A percentile compares a stretch with the other conserved stretches of the same genome.
phyloP scores from a whole-genome alignment of 768 basidiomycete genomes.

The Cantharellus anzutake region DNA sequence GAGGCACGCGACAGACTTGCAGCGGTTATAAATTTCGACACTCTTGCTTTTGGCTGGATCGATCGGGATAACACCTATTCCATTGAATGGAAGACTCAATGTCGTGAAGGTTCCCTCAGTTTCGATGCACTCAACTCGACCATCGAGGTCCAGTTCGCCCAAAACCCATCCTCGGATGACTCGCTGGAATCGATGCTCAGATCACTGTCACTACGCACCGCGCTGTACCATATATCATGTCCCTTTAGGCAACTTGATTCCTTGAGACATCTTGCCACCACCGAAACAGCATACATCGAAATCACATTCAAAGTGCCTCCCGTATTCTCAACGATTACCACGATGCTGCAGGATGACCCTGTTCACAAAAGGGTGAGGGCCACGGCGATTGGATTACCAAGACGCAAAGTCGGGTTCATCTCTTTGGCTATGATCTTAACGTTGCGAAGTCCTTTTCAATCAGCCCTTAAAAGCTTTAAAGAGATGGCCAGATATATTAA shows the following conservation, averaged over 20 bases:
- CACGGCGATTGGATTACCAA: not conserved
- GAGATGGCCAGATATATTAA: slow-evolving; percentile 1
- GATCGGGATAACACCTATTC: slow-evolving; percentile 5
- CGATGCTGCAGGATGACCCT: not conserved
- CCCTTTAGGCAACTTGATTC: not conserved
- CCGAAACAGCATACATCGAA: not conserved
- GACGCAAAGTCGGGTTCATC: not conserved
- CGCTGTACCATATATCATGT: not conserved
- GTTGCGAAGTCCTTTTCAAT: not conserved
- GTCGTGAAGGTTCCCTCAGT: not conserved
- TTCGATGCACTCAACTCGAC: not conserved
- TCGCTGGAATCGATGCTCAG: not conserved
- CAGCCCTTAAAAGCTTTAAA: not conserved
- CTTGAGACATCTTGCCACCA: not conserved
- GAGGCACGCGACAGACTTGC: not conserved
- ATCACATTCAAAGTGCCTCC: not conserved
- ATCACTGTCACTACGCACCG: not conserved
- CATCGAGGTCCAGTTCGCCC: not conserved
- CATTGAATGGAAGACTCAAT: slow-evolving; percentile 3
- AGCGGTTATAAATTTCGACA: not conserved
- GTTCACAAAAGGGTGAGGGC: not conserved
- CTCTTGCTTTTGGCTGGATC: slow-evolving; percentile 7
- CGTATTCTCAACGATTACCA: not conserved
- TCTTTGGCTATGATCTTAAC: slow-evolving; percentile 4
- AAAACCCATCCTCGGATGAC: not conserved